Percentiles rank a stretch among this genome's conserved stretches.
Evolutionary conservation across 2,329 filamentous ascomycete species (phyloP).

Genomic region (Colletotrichum higginsianum): DNA sequence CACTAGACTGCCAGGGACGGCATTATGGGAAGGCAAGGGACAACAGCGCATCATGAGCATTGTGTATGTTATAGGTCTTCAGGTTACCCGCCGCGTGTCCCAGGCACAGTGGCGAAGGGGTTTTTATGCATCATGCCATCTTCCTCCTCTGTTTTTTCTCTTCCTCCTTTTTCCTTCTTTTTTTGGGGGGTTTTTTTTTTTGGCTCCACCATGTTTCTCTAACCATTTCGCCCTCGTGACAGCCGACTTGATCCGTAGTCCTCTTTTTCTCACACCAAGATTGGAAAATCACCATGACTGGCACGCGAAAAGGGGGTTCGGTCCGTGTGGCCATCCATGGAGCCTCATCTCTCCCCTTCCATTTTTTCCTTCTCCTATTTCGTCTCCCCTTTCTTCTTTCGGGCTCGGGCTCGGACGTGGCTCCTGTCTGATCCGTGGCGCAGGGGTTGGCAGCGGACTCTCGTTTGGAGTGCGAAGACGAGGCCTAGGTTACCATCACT

Average conservation of each 20-base stretch:
- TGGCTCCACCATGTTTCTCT: conserved; percentile 3
- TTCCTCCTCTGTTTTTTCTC: neutral
- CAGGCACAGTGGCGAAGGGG: conserved; percentile 29
- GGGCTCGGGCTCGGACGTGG: too few species aligned
- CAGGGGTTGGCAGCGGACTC: too few species aligned
- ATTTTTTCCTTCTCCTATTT: too few species aligned
- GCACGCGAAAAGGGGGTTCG: neutral
- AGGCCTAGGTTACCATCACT: too few species aligned
- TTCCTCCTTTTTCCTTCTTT: neutral
- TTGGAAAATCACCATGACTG: neutral
- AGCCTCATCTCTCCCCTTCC: neutral
- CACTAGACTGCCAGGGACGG: conserved; percentile 16
- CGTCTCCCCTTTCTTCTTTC: too few species aligned
- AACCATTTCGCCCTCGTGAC: neutral
- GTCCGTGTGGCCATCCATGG: neutral
- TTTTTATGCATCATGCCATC: conserved; percentile 28
- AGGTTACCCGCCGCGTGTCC: conserved; percentile 31
- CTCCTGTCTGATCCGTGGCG: too few species aligned
- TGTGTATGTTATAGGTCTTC: conserved; percentile 36
- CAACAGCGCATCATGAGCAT: conserved; percentile 38
- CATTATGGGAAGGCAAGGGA: conserved; percentile 19
- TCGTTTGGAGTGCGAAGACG: too few species aligned
- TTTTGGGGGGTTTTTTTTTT: neutral
- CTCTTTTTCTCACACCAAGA: neutral
- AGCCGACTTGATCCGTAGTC: neutral